Evolutionary conservation across 306 rosid genomes (phyloP), one percentile per base, ranked within the genome.

Genomic region (Ormosia semicastrata): DNA sequence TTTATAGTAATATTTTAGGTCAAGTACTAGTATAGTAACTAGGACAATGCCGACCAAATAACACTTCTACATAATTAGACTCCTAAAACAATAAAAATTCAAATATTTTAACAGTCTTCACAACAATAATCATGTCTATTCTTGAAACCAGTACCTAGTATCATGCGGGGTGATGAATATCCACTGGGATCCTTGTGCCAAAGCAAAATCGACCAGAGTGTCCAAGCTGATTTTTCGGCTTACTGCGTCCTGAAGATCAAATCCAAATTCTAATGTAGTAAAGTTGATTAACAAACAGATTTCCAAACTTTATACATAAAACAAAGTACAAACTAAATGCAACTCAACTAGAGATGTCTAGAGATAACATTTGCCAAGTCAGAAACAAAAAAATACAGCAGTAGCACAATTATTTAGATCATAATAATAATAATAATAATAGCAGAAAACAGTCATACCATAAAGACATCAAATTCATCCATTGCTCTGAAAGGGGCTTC

Each of bases 391-490:
- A 24, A 73, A 4, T 24, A 24, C 24, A 24, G 24, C 24, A 24
- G 36, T 5, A 75, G 52, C n/a, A 59, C 49, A 5, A 10, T 34
- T 11, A 18, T 54, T 71, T 58, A 18, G 18, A 63, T n/a, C 37
- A 58, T 33, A 37, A n/a, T n/a, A n/a, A 24, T 24, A 24, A 24
- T 53, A 11, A 11, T 46, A 52, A 15, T 58, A 44, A 37, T 64
- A 53, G 33, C 17, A 62, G 60, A n/a, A 76, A 59, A 74, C 46
- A 39, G 9, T 9, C 72, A 36, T 86, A 95, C 99, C 99, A 95
- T 95, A 71, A 91, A 95, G 79, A 95, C 99, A 79, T 95, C 99
- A 82, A 95, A 95, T 86, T 95, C 99, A 77, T 95, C 99, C 97
- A 95, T 95, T 15, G 99, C 98, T 64, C 98, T 89, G 77, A 95